Base-by-base conservation (phyloP, 768 basidiomycete species). In the Agrocybe praecox region DNA sequence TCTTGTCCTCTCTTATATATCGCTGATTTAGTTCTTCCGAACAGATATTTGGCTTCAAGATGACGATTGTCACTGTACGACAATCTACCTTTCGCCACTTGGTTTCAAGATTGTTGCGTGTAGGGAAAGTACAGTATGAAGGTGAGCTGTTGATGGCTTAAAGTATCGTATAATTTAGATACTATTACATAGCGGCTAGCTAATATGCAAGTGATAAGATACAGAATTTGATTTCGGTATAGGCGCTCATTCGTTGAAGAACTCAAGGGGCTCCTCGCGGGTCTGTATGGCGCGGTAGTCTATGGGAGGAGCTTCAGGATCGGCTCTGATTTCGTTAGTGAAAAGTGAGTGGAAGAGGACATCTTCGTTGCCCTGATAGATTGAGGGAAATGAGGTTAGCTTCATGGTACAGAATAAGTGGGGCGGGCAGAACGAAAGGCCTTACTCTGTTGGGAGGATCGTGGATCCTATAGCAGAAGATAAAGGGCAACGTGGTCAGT, bases 291-390 rank as follows among this genome's bases (percentile, higher is more conserved):
- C 90, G 53, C 80, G 75, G 80, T 83, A 91, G 49, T 76, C 78
- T 12, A 75, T 80, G 1, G 86, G 82, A 23, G 76, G 78, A 9
- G 77, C 78, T 44, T 80, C 77, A 34, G 63, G 71, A 53, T 80
- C 76, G 51, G 69, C 69, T 56, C 77, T 69, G 40, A 79, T 80
- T 63, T 87, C 87, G 34, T 86, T 78, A 11, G 83, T 89, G 70
- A 83, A 85, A 43, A 92, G 67, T 2, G 88, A 89, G 67, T 92
- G 90, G 72, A 90, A 90, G 40, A 57, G 72, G 51, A 91, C 81
- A 59, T 89, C 87, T 58, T 85, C 80, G 1, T 73, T 72, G 43
- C 87, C 89, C 88, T 91, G 53, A 62, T 40, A 40, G 14, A 40
- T 14, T 40, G 4, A 49, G 51, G 45, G 44, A 24, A 23, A 14